phyloP scores from a whole-genome alignment of 2,329 filamentous ascomycete species.

The Diplodia sapinea region DNA sequence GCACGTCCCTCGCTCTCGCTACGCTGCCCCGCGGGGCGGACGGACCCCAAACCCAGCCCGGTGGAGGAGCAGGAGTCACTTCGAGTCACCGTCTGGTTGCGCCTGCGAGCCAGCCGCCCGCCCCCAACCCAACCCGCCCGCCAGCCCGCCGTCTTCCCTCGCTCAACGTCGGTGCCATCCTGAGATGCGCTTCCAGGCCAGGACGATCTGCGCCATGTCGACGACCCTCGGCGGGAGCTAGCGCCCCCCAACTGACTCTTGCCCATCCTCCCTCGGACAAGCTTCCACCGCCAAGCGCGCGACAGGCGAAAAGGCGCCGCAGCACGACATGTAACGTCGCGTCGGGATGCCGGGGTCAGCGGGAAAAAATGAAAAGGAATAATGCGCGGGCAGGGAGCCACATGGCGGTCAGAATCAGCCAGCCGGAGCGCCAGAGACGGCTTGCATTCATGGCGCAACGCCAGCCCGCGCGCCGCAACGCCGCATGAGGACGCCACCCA shows the following conservation, averaged over 20 bases:
- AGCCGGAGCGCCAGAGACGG: neutral
- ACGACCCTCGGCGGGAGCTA: slow-evolving; percentile 2
- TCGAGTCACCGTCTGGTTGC: neutral
- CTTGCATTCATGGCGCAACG: slow-evolving; percentile 3
- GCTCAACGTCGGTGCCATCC: neutral
- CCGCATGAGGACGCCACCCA: slow-evolving; percentile 14
- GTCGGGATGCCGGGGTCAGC: neutral
- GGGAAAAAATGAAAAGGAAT: neutral
- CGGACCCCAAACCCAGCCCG: neutral
- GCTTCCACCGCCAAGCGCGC: slow-evolving; percentile 27
- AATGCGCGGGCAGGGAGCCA: neutral
- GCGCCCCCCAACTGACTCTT: slow-evolving; percentile 22
- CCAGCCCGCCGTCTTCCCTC: neutral
- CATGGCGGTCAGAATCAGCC: neutral
- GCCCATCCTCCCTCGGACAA: slow-evolving; percentile 7
- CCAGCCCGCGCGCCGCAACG: slow-evolving; percentile 17
- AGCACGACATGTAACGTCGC: slow-evolving; percentile 22
- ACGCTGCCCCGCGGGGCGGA: slow-evolving; percentile 3
- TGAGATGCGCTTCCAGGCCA: neutral
- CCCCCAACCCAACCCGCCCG: neutral
- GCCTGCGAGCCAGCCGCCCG: neutral
- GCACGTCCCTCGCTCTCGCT: neutral
- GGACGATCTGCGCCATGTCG: neutral
- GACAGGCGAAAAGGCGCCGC: slow-evolving; percentile 23
- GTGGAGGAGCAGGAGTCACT: neutral